Evolutionary conservation across 768 basidiomycete genomes (phyloP), one percentile per base, ranked within the genome.

Genomic region (Mycena olivaceomarginata): DNA sequence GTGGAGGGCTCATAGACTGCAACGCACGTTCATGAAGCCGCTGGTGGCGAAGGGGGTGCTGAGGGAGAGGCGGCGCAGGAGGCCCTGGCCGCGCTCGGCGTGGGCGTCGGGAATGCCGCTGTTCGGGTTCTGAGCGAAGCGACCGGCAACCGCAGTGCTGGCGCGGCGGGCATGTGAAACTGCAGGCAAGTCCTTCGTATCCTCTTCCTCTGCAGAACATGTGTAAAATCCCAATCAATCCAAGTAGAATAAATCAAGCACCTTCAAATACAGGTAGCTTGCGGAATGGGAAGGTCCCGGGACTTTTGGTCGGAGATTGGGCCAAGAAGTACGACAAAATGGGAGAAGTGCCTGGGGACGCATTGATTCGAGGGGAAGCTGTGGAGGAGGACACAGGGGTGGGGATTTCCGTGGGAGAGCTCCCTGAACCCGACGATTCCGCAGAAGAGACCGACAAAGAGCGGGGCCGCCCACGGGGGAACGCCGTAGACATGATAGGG

Each of bases 41-140:
- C 31, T 31, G 31, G 31, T 31, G 31, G 31, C 31, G 31, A 31
- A 31, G 31, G 31, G 25, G 31, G 86, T 84, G 67, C 85, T 92
- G 12, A 97, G 87, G 48, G 95, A 96, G 70, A 97, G 92, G 69
- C 96, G 90, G 67, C 95, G 91, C 75, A 97, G 85, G 40, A 96
- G 87, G 72, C 92, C 94, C 16, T 92, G 89, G 1, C 94, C 95
- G 11, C 96, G 90, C 75, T 95, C 94, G 11, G 89, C 85, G 40
- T 90, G 90, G 18, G 87, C 83, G 7, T 91, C 89, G 7, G 91
- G 89, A 8, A 93, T 83, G 4, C 85, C 81, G 46, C 85, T 76
- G 20, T 88, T 80, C n/a, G 87, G 83, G 22, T 88, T 88, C 40
- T 91, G 87, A 16, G 86, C 80, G 81, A 94, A 92, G 43, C 92